phyloP scores from a whole-genome alignment of 2,329 filamentous ascomycete genomes.

The Botryotinia narcissicola region DNA sequence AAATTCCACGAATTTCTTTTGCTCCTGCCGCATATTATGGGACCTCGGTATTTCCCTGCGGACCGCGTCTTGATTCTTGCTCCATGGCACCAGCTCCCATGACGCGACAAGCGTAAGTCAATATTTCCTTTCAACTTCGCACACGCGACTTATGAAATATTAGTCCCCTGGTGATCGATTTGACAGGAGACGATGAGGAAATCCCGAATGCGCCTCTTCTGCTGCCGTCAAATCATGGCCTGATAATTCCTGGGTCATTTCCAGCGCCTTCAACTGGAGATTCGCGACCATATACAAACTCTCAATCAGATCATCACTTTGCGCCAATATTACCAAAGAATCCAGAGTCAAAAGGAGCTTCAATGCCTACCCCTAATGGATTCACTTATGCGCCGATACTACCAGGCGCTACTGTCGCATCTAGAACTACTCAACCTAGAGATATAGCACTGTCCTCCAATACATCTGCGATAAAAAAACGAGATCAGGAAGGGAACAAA shows the following conservation, averaged over 20 bases:
- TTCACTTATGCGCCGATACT: not conserved
- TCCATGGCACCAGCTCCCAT: slow-evolving; percentile 4
- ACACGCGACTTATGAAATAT: slow-evolving; percentile 7
- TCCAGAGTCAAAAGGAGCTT: not conserved
- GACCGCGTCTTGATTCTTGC: not conserved
- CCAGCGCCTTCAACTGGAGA: not conserved
- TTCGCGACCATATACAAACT: not conserved
- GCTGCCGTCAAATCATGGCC: slow-evolving; percentile 9
- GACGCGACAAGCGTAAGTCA: slow-evolving; percentile 13
- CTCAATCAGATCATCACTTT: not conserved
- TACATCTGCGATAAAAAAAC: not conserved
- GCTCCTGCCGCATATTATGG: not conserved
- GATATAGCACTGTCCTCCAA: not conserved
- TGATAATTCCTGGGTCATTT: slow-evolving; percentile 10
- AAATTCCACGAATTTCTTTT: not conserved
- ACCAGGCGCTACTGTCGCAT: slow-evolving; percentile 7
- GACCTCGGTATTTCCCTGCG: not conserved
- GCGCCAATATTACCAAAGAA: not conserved
- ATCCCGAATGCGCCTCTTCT: not conserved
- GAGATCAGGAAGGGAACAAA: not conserved
- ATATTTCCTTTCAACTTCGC: not conserved
- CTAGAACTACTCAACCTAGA: not conserved
- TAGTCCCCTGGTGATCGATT: slow-evolving; percentile 14
- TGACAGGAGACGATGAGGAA: slow-evolving; percentile 12
- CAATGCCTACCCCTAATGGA: not conserved